Evolutionary conservation across 2,329 filamentous ascomycete species (phyloP), one percentile per base, ranked within the genome.

Genomic region (Rutstroemia sydowiana): DNA sequence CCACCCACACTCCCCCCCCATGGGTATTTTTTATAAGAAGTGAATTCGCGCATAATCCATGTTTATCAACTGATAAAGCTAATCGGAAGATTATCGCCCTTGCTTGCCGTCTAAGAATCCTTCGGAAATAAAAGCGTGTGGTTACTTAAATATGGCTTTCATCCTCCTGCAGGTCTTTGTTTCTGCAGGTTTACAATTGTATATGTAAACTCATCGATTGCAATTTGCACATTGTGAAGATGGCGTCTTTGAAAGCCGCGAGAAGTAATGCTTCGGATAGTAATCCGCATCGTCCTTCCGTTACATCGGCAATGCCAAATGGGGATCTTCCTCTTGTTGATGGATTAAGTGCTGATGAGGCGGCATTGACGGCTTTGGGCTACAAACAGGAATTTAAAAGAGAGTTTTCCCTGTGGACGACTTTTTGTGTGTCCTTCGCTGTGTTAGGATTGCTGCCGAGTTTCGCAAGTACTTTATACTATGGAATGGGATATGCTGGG

Each of bases 341-440:
- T 48, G 70, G 71, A 26, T 71, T 76, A 61, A 68, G 66, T 37
- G 68, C 72, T 4, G 82, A 85, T 61, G 81, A 84, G 58, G 79
- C 82, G 50, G 75, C 76, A 1, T 71, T 85, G 5, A 79, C 78
- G 2, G 76, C 81, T 1, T 70, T 85, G 21, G 82, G 82, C 44
- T 77, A 76, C 59, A 75, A 73, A 59, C 73, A 74, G 50, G 72
- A 74, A 53, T 74, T 73, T 63, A 72, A 73, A 69, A 75, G 85
- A 62, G 84, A 88, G 61, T 88, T 89, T 65, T 83, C 77, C 2
- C 70, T 87, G 13, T 88, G 84, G 77, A 86, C 84, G 5, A 85
- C 83, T 0, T 88, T 88, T 64, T 86, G 82, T 59, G 84, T 88
- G 37, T 83, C 78, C 50, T 88, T 88, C 65, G 84, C 85, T 6